Evolutionary conservation across 305 asterid genomes (phyloP), one percentile per base, ranked within the genome.

Genomic region (Ajuga reptans): DNA sequence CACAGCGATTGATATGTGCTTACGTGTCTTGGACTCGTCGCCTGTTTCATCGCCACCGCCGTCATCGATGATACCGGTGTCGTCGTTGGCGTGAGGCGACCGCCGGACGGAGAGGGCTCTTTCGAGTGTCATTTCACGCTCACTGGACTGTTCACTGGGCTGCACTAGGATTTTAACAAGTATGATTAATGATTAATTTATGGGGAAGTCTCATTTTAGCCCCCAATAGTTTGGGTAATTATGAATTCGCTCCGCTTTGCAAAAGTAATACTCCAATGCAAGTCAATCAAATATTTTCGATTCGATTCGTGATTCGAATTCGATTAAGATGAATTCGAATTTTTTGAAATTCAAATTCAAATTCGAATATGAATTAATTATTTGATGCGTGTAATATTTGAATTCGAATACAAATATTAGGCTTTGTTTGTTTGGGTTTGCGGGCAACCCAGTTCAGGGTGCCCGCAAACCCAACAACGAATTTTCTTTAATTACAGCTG

Each of bases 11-110:
- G 89, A 80, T 0, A 74, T 67, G 77, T 84, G 91, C 79, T 89
- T 92, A n/a, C 97, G 91, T 24, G 79, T 85, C 82, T 92, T 92
- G 63, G 97, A 90, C 74, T 85, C 96, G 79, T 86, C 96, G 72
- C 79, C 87, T 3, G 77, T 64, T 24, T 80, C 85, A 43, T 77
- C 91, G 57, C 82, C 90, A 21, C 74, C 91, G 49, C 66, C 80
- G 37, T 69, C 86, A 4, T 77, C 92, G 37, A 78, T 75, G 64
- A 75, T 75, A 42, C 76, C 80, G 27, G 16, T 59, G 1, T 74
- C 88, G 2, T 80, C 94, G 78, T 46, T 77, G 74, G 84, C 82
- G 66, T 72, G 89, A 52, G 91, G 76, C 62, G 88, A 67, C 72
- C 93, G 85, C 68, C 84, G 91, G 3, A 64, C 78, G 51, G 95